A percentile compares a stretch with the other conserved stretches of the same genome.
Evolutionary conservation across 2,329 filamentous ascomycete genomes (phyloP).

Genomic region (Cladosporium sp.): DNA sequence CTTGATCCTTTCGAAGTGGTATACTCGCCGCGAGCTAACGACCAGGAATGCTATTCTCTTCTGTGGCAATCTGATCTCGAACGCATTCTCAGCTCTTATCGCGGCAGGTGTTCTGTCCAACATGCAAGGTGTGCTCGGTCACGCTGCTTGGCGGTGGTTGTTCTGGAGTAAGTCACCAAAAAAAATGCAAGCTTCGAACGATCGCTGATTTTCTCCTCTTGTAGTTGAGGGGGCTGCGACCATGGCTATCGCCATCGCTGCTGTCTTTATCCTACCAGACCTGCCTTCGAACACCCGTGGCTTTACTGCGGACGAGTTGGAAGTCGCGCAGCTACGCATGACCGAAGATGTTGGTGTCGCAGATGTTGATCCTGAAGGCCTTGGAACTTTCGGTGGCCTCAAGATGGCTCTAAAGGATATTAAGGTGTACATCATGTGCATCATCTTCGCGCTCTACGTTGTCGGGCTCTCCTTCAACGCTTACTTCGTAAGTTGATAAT

Average conservation of each 20-base stretch:
- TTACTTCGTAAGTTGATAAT: slow-evolving; percentile 34
- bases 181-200: slow-evolving; percentile 15
- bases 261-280: slow-evolving; percentile 52
- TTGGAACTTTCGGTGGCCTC: slow-evolving; percentile 37
- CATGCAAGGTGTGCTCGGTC: slow-evolving; percentile 55
- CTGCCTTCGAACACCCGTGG: slow-evolving; percentile 52
- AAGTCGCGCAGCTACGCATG: slow-evolving; percentile 48
- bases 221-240: slow-evolving; percentile 56
- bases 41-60: slow-evolving; percentile 50
- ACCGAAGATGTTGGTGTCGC: slow-evolving; percentile 49
- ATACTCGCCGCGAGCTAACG: slow-evolving; percentile 51
- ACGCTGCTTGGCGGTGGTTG: slow-evolving; percentile 52
- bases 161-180: slow-evolving; percentile 8
- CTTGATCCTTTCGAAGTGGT: slow-evolving; percentile 46
- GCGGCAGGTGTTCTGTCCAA: slow-evolving; percentile 60
- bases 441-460: slow-evolving; percentile 35
- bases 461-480: slow-evolving; percentile 22
- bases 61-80: slow-evolving; percentile 47
- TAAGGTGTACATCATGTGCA: slow-evolving; percentile 38
- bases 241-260: slow-evolving; percentile 48
- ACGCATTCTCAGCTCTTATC: slow-evolving; percentile 51
- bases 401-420: slow-evolving; percentile 33
- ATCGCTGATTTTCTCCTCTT: background rate
- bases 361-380: slow-evolving; percentile 46
- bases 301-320: slow-evolving; percentile 49